These are phyloP conservation scores for Brassica juncea DNA, from an alignment of 345 rosid genomes.

Conservation along the genomic window DNA sequence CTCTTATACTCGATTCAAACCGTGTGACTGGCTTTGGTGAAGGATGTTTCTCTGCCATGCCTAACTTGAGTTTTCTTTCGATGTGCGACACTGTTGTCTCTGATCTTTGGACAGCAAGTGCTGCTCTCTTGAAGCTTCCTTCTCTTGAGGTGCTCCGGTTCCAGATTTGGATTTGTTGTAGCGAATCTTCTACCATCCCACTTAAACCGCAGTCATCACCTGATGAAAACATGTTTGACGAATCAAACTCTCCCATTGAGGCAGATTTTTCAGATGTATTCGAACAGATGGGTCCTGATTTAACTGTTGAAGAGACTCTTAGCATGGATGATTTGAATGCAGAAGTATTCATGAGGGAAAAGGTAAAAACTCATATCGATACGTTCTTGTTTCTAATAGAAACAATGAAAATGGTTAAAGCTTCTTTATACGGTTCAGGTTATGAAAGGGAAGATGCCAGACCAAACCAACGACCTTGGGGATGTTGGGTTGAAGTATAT, in stretches of 20 bases:
- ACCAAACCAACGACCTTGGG: conserved; percentile 49
- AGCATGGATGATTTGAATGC: conserved; percentile 18
- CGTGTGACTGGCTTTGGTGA: conserved; percentile 71
- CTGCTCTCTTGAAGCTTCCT: conserved; percentile 76
- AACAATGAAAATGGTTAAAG: background rate
- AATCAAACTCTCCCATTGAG: conserved; percentile 30
- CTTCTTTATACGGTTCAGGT: conserved; percentile 47
- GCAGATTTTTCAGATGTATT: conserved; percentile 30
- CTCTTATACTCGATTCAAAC: conserved; percentile 75
- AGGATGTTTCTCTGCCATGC: conserved; percentile 82
- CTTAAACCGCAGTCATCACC: conserved; percentile 12
- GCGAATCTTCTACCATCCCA: conserved; percentile 39
- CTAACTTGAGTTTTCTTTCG: conserved; percentile 70
- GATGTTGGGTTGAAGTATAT: conserved; percentile 60
- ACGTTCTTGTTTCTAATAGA: background rate
- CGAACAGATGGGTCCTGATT: conserved; percentile 40
- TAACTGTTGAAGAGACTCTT: no score
- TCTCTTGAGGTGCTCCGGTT: conserved; percentile 71
- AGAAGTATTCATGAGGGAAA: conserved; percentile 45
- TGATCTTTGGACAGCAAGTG: conserved; percentile 81
- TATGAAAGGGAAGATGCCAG: conserved; percentile 34
- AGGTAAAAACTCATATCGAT: conserved; percentile 50
- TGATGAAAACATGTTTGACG: conserved; percentile 36
- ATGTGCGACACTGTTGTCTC: conserved; percentile 80
- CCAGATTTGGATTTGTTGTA: conserved; percentile 68